Percentiles rank a stretch among this genome's conserved stretches.
phyloP scores from a whole-genome alignment of 169 alveolate genomes.

The Plasmodium gaboni region DNA sequence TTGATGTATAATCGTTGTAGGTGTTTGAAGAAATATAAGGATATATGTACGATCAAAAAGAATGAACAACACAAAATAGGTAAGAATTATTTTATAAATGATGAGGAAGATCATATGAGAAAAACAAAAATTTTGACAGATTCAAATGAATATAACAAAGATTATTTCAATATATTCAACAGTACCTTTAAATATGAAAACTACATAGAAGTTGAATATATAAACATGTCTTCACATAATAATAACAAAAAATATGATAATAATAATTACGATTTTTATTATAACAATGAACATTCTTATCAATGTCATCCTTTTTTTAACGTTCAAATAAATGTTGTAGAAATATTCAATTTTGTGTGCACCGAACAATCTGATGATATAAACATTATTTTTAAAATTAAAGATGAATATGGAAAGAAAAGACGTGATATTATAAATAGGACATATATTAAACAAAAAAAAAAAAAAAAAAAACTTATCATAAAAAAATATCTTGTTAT shows the following conservation, averaged over 20 bases:
- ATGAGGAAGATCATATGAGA: not conserved
- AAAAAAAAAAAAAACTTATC: not conserved
- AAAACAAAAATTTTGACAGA: not conserved
- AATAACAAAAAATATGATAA: no score
- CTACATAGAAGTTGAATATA: no score
- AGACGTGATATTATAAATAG: no score
- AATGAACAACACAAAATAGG: not conserved
- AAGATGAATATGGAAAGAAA: no score
- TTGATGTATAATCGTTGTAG: not conserved
- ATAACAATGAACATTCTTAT: no score
- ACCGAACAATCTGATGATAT: constrained; percentile 14
- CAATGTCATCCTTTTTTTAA: not conserved
- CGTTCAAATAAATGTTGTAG: constrained; percentile 34
- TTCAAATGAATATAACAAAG: not conserved
- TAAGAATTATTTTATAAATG: not conserved
- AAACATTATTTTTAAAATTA: constrained; percentile 13
- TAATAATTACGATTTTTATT: no score
- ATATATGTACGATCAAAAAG: not conserved
- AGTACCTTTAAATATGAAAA: no score
- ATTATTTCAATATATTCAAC: no score
- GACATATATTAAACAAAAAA: not conserved
- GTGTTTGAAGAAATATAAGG: not conserved
- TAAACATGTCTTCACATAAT: not conserved
- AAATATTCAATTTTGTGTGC: constrained; percentile 17
- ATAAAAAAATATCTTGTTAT: constrained; percentile 25